Evolutionary conservation across 2,329 filamentous ascomycete species (phyloP).

Genomic region (Paraconiothyrium brasiliense): DNA sequence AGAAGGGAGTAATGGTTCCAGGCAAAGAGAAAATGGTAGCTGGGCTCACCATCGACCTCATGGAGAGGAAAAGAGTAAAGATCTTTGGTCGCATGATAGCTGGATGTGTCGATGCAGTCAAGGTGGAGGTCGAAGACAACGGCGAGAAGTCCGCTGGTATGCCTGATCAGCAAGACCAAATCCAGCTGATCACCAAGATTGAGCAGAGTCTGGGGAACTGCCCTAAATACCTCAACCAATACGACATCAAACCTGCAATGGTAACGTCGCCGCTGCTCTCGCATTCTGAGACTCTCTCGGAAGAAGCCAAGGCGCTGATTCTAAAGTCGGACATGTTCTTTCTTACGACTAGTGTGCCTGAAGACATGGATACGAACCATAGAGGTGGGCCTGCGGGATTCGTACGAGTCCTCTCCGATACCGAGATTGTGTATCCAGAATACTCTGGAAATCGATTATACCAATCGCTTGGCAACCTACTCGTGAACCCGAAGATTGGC

Average conservation of each 20-base stretch:
- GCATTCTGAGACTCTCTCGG: slow-evolving; percentile 58
- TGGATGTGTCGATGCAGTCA: slow-evolving; percentile 61
- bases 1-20: slow-evolving; percentile 56
- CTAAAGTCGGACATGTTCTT: slow-evolving; percentile 78
- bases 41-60: slow-evolving; percentile 70
- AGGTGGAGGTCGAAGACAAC: slow-evolving; percentile 38
- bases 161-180: slow-evolving; percentile 42
- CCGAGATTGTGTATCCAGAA: slow-evolving; percentile 77
- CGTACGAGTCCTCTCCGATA: slow-evolving; percentile 71
- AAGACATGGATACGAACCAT: slow-evolving; percentile 85
- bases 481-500: slow-evolving; percentile 72
- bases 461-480: slow-evolving; percentile 82
- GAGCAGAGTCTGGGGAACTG: slow-evolving; percentile 81
- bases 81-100: slow-evolving; percentile 74
- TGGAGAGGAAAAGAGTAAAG: slow-evolving; percentile 76
- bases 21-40: slow-evolving; percentile 64
- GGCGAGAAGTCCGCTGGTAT: slow-evolving; percentile 32
- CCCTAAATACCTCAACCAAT: slow-evolving; percentile 86
- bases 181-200: slow-evolving; percentile 73
- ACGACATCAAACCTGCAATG: slow-evolving; percentile 65
- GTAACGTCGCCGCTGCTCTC: slow-evolving; percentile 65
- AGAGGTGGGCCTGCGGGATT: slow-evolving; percentile 80
- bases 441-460: slow-evolving; percentile 87
- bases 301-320: slow-evolving; percentile 68
- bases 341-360: slow-evolving; percentile 70